Percentiles rank a stretch among this genome's conserved stretches.
phyloP scores from a whole-genome alignment of 495 filamentous ascomycete genomes.

The Aspergillus indologenus region DNA sequence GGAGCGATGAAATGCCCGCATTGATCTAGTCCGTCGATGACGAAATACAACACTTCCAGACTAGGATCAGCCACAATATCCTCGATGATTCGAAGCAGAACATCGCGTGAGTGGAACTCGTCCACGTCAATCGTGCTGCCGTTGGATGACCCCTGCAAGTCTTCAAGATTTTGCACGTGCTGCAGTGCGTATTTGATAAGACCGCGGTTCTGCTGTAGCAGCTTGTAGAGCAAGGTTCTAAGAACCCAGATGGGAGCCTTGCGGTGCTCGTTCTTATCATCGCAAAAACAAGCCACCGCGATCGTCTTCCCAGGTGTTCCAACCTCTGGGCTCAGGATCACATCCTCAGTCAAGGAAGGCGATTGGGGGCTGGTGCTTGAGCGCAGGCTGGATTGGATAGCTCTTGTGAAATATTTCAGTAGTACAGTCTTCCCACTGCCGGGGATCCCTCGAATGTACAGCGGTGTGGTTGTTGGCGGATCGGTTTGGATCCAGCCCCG shows the following conservation, averaged over 20 bases:
- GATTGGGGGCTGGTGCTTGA: neutral
- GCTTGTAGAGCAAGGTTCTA: neutral
- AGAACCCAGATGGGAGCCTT: neutral
- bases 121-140: neutral
- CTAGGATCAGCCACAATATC: neutral
- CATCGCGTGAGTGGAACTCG: neutral
- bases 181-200: neutral
- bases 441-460: neutral
- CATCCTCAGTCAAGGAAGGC: neutral
- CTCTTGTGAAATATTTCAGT: neutral
- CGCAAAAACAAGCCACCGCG: conserved; percentile 1
- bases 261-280: conserved; percentile 3
- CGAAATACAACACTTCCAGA: neutral
- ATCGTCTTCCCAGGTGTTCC: neutral
- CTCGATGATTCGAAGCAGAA: neutral
- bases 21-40: neutral
- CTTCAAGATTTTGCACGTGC: neutral
- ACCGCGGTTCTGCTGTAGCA: neutral
- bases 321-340: neutral
- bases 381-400: neutral
- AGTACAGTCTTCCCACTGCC: conserved; percentile 1
- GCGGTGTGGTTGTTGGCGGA: neutral
- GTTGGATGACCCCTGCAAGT: neutral
- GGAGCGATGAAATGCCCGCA: neutral
- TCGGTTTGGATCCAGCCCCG: neutral